phyloP scores from a whole-genome alignment of 2,329 filamentous ascomycete species.

The Trichoderma semiorbis region DNA sequence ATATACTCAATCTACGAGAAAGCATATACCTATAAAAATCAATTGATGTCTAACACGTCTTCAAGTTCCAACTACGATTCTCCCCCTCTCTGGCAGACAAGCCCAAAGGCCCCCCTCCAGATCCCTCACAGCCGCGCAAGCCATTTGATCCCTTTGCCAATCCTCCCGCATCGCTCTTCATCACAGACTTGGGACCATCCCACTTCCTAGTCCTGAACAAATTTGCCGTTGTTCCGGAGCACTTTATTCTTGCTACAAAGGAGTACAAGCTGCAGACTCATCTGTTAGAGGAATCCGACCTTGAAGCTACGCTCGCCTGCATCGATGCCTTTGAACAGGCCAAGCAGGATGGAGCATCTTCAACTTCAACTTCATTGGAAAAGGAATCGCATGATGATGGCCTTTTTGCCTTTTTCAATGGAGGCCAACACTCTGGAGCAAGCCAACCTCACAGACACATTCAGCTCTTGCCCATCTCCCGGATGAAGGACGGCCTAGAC shows the following conservation, averaged over 20 bases:
- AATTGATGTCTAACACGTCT: not conserved
- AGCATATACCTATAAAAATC: too few relatives aligned
- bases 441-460: conserved; percentile 70
- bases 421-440: conserved; percentile 63
- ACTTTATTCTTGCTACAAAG: conserved; percentile 70
- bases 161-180: conserved; percentile 52
- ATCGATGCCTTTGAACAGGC: conserved; percentile 50
- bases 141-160: conserved; percentile 63
- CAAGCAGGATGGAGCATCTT: not conserved
- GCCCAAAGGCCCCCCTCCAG: conserved; percentile 47
- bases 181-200: conserved; percentile 47
- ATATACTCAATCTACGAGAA: not conserved
- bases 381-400: conserved; percentile 27
- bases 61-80: conserved; percentile 69
- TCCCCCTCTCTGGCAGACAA: conserved; percentile 67
- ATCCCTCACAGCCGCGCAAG: conserved; percentile 33
- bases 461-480: conserved; percentile 64
- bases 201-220: conserved; percentile 72
- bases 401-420: conserved; percentile 68
- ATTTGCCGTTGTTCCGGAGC: conserved; percentile 66
- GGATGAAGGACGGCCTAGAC: conserved; percentile 56
- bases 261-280: conserved; percentile 62
- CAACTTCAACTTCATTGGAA: not conserved
- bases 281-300: conserved; percentile 56
- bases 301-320: conserved; percentile 60